Evolutionary conservation across 2,329 filamentous ascomycete species (phyloP).

Genomic region (Microsporum ferrugineum): DNA sequence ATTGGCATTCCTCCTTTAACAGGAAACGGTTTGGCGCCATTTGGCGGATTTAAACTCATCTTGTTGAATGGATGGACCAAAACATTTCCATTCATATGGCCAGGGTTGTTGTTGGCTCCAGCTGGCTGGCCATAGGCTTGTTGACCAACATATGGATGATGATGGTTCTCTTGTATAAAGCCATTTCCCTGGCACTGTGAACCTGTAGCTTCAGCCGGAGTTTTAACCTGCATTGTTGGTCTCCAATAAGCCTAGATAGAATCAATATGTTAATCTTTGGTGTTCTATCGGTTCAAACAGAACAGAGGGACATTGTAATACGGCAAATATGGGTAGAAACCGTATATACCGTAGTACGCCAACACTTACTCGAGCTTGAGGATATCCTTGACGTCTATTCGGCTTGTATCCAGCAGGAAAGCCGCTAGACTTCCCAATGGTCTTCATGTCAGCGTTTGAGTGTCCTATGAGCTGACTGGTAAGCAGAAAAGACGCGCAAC

Average conservation of each 20-base stretch:
- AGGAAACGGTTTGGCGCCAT: slow-evolving; percentile 19
- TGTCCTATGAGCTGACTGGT: not conserved
- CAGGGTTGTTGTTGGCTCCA: slow-evolving; percentile 7
- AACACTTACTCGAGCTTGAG: not conserved
- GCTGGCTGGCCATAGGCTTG: slow-evolving; percentile 16
- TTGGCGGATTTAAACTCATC: slow-evolving; percentile 21
- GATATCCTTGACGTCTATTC: slow-evolving; percentile 5
- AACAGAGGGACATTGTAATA: no score
- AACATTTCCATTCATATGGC: slow-evolving; percentile 16
- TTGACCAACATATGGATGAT: slow-evolving; percentile 16
- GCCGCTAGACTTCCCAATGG: not conserved
- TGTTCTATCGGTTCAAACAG: no score
- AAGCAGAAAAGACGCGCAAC: not conserved
- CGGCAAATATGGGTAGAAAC: no score
- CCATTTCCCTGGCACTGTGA: slow-evolving; percentile 17
- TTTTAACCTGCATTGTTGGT: slow-evolving; percentile 8
- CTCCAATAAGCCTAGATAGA: not conserved
- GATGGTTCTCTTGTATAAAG: slow-evolving; percentile 19
- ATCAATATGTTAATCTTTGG: not conserved
- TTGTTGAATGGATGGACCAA: slow-evolving; percentile 20
- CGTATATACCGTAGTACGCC: not conserved
- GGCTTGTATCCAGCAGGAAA: not conserved
- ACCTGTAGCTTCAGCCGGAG: slow-evolving; percentile 19
- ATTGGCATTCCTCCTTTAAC: slow-evolving; percentile 21
- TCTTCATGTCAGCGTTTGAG: slow-evolving; percentile 3